Evolutionary conservation across 2,329 filamentous ascomycete species (phyloP).

Genomic region (Metarhizium brunneum): DNA sequence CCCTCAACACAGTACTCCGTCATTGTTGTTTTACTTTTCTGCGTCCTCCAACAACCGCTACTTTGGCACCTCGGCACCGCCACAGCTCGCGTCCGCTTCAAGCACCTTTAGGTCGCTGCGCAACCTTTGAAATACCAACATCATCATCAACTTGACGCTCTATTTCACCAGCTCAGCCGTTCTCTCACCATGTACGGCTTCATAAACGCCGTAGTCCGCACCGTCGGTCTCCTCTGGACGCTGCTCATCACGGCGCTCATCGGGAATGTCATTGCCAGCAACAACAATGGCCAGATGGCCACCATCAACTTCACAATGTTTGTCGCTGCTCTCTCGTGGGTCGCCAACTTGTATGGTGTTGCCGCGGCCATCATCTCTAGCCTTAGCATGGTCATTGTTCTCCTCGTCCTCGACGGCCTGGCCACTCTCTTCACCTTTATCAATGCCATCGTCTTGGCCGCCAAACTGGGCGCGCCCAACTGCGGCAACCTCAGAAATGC

Average conservation of each 20-base stretch:
- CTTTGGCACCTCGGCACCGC: too few species aligned
- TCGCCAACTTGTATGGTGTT: slow-evolving; percentile 55
- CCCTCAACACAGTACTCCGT: too few species aligned
- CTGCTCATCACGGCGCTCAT: slow-evolving; percentile 46
- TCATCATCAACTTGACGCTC: not conserved
- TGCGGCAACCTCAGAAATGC: slow-evolving; percentile 43
- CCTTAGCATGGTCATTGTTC: slow-evolving; percentile 40
- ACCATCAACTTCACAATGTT: slow-evolving; percentile 61
- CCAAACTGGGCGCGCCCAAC: slow-evolving; percentile 58
- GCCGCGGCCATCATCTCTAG: slow-evolving; percentile 43
- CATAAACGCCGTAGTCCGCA: slow-evolving; percentile 37
- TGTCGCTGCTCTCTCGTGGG: slow-evolving; percentile 55
- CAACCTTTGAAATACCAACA: not conserved
- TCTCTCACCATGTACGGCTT: slow-evolving; percentile 21
- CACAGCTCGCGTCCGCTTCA: too few species aligned
- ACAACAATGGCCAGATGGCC: slow-evolving; percentile 33
- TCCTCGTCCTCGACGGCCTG: slow-evolving; percentile 47
- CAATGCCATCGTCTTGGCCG: slow-evolving; percentile 59
- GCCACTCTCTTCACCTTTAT: slow-evolving; percentile 63
- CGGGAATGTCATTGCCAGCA: slow-evolving; percentile 47
- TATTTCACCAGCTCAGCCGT: not conserved
- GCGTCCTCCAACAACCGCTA: too few species aligned
- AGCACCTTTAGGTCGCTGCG: too few species aligned
- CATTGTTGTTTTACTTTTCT: too few species aligned
- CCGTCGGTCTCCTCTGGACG: slow-evolving; percentile 40